Evolutionary conservation across 2,329 filamentous ascomycete genomes (phyloP), one percentile per base, ranked within the genome.

Genomic region (Teratosphaeria nubilosa): DNA sequence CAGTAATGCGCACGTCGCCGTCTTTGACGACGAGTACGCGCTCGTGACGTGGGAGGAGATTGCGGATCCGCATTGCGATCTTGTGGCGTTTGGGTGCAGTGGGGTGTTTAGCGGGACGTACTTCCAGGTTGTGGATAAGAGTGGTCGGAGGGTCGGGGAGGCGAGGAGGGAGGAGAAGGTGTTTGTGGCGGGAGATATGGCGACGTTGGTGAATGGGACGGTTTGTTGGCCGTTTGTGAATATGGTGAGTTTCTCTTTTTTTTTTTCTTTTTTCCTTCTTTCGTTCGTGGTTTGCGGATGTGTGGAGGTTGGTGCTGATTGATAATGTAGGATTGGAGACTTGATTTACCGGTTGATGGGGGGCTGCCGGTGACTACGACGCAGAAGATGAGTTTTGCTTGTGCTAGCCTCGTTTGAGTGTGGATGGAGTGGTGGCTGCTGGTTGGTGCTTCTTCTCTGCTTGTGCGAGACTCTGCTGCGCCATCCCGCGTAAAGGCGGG

Each of bases 31-130:
- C 51, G 72, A 70, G 53, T 78, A 76, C 53, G 81, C 82, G 2
- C 73, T 86, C 2, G 74, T 85, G 31, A 79, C 80, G 14, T 85
- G 81, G 81, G 83, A 86, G 70, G 80, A 84, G 70, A 82, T 84
- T 58, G 77, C 77, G 25, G 67, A 76, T 63, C 82, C 83, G 1
- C 68, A 70, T 48, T 86, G 82, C 68, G 75, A 80, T 57, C 78
- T 77, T 59, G 74, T 82, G 41, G 81, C 82, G 32, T 82, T 85
- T 77, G 80, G 82, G 25, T 85, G 83, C 73, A 72, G 73, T 50
- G 83, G 83, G n/a, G 71, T 74, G 5, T 85, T 82, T 67, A 75
- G 79, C 2, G 83, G 83, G 10, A 79, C 82, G 7, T 80, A 77
- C 69, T 85, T 82, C 75, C 82, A 85, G 72, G 73, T 81, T 56